Evolutionary conservation across 129 eudicot species (phyloP), one percentile per base, ranked within the genome.

Genomic region (Scalesia atractyloides): DNA sequence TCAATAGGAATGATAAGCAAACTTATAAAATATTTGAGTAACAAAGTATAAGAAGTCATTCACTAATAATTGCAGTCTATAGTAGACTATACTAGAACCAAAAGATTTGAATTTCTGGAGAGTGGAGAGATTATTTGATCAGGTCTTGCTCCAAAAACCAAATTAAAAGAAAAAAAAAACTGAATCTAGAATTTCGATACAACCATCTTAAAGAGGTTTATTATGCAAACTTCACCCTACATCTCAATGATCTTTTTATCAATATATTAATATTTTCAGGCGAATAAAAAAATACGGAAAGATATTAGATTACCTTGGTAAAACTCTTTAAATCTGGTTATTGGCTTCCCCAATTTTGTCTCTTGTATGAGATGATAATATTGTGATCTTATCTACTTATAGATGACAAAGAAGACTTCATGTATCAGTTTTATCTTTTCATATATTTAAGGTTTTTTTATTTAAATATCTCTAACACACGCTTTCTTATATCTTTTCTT

Each of bases 391-490:
- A 48, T 57, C 68, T 76, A 67, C 51, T 76, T 76, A 76, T 76
- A 76, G 60, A 67, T 67, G 68, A 67, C 74, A 76, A 57, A 18
- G 74, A 67, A 76, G 80, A 43, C 68, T 47, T 53, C 59, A 66
- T 15, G 53, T 48, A 30, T 47, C 71, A 64, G n/a, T 14, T 58
- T 36, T 17, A 49, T 74, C 70, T 63, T 36, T 36, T 61, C 8
- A 9, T 12, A 12, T 26, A 9, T 74, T 11, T 4, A 8, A 12
- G 43, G 1, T 19, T 15, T 63, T 14, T 7, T 14, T 37, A 13
- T 54, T 19, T 54, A 2, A 16, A 52, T 13, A 18, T 13, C 52
- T 9, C 53, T n/a, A 52, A 7, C 39, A 36, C 26, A 54, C 44
- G 9, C 52, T 64, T 51, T 19, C 64, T 33, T 46, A 63, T 34